These are phyloP conservation scores for Scheffersomyces stambukii DNA, from an alignment of 1,139 yeast species.

Conservation along the genomic window DNA sequence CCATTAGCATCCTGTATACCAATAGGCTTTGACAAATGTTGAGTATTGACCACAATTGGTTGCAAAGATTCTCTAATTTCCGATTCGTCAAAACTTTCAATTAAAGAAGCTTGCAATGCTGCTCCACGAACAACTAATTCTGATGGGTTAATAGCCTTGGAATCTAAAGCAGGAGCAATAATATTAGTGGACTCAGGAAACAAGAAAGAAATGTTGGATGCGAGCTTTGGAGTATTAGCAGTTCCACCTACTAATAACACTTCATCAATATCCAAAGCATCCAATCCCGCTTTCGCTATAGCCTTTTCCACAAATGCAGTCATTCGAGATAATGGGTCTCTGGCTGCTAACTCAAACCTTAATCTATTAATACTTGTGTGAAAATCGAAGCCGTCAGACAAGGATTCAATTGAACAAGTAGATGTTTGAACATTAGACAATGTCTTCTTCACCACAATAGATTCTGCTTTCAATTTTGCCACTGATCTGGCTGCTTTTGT, in stretches of 20 bases:
- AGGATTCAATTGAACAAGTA: conserved; percentile 90
- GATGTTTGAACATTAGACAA: conserved; percentile 86
- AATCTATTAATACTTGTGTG: conserved; percentile 91
- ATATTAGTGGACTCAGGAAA: conserved; percentile 81
- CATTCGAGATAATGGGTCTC: conserved; percentile 74
- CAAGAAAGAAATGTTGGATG: conserved; percentile 63
- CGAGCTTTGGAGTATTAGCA: conserved; percentile 88
- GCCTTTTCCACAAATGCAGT: conserved; percentile 70
- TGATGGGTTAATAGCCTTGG: conserved; percentile 81
- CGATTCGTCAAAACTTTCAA: conserved; percentile 79
- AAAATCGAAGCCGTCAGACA: conserved; percentile 92
- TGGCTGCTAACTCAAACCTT: conserved; percentile 85
- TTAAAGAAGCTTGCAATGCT: conserved; percentile 90
- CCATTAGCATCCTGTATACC: conserved; percentile 79
- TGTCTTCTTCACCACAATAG: conserved; percentile 85
- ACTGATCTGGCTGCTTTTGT: conserved; percentile 75
- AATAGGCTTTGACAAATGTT: conserved; percentile 78
- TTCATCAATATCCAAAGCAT: conserved; percentile 83
- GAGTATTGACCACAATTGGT: conserved; percentile 85
- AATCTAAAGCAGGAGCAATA: conserved; percentile 70
- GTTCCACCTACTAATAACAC: conserved; percentile 93
- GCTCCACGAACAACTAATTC: conserved; percentile 94
- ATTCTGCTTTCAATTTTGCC: conserved; percentile 84
- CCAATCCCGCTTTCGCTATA: conserved; percentile 79
- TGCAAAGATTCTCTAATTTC: conserved; percentile 82